Base-by-base conservation (phyloP, 148 eudicot species). In the Chenopodium berlandieri region DNA sequence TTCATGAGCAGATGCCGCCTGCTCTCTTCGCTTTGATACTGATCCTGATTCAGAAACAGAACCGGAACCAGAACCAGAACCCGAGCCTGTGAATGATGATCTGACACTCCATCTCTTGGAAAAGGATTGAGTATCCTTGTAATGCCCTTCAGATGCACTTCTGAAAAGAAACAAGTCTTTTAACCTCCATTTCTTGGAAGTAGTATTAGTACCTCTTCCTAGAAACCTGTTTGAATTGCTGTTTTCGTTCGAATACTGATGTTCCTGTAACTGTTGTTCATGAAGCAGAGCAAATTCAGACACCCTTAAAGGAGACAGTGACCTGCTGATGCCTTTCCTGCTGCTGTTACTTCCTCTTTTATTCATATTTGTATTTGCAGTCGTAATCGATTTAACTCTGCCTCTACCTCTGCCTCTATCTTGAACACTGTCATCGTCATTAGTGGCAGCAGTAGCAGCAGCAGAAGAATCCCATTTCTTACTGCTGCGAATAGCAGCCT, bases 111-210 rank as follows among this genome's bases (percentile, higher is more conserved):
- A 78, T 5, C 71, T 66, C 34, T 50, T 75, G 23, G 78, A 75
- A 44, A 44, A 72, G 5, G 75, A 72, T 73, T 2, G 82, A 73
- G 63, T 62, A 63, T 20, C 67, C 71, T 73, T 80, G 46, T 75
- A 23, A 58, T 91, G 83, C 0, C 97, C 92, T 80, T 94, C 97
- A 9, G 98, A 94, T 3, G 92, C 94, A 56, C 95, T 92, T 63
- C 98, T 77, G 75, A 91, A 94, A 64, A 92, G 84, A 32, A 94
- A 80, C 70, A 93, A 84, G 77, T 91, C 93, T 76, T 83, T 93
- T 47, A 94, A 56, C 58, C 82, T 87, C 98, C 97, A 93, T 79
- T 88, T 91, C 72, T 77, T 80, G 37, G 78, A 74, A 20, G 32
- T 2, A 22, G 54, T 19, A 46, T 30, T 20, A 22, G 16, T 2